Conservation (phyloP, 179 eudicot genomes). For the Monotropa hypopitys region DNA sequence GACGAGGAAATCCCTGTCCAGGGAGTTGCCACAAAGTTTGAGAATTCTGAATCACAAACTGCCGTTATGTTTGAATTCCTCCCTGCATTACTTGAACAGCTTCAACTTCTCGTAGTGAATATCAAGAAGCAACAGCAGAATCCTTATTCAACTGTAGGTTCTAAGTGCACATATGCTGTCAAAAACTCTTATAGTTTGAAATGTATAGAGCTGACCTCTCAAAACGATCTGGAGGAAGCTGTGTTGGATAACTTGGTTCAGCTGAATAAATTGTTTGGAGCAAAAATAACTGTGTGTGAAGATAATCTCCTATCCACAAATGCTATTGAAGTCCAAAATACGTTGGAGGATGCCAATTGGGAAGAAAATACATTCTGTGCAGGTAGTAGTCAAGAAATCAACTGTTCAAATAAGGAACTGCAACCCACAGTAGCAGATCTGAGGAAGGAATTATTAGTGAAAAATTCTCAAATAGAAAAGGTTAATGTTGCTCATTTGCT, state of each 20-base stretch:
- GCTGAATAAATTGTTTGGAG: conserved; percentile 14
- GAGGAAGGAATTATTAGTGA: conserved; percentile 12
- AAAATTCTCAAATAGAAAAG: conserved; percentile 24
- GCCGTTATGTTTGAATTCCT: conserved; percentile 2
- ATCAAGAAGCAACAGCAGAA: conserved; percentile 7
- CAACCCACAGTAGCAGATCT: conserved; percentile 13
- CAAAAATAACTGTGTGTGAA: conserved; percentile 9
- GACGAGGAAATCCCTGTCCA: conserved; percentile 20
- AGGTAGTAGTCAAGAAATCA: conserved; percentile 9
- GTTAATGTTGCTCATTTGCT: conserved; percentile 17
- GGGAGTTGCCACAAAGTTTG: conserved; percentile 8
- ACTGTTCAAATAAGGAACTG: conserved; percentile 8
- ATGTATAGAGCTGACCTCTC: background rate
- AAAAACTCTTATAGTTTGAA: background rate
- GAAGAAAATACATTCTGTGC: conserved; percentile 6
- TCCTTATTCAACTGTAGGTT: background rate
- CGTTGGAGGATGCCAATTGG: conserved; percentile 5
- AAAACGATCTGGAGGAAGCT: conserved; percentile 6
- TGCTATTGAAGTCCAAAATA: conserved; percentile 5
- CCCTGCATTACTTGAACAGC: conserved; percentile 3
- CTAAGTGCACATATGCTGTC: background rate
- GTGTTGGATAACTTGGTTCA: background rate
- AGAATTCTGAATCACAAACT: conserved; percentile 8
- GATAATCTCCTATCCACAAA: background rate
- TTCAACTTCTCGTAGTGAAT: conserved; percentile 3